A percentile compares a stretch with the other conserved stretches of the same genome.
These are phyloP conservation scores for Lophiotrema nucula DNA, from an alignment of 495 filamentous ascomycete species.

Conservation along the genomic window DNA sequence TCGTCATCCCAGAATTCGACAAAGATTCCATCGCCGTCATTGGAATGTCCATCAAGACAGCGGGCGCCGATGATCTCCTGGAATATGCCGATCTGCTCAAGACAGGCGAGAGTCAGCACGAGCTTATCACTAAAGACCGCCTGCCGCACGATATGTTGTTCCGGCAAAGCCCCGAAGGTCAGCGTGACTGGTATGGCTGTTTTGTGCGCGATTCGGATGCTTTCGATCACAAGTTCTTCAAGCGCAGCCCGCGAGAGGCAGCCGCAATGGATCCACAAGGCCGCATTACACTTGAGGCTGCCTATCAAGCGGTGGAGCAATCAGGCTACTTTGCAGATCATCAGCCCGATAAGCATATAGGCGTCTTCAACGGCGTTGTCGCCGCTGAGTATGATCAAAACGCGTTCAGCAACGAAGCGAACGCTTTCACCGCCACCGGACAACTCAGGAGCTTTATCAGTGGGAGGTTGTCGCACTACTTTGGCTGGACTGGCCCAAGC, in stretches of 20 bases:
- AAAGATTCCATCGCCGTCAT: neutral
- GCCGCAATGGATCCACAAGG: constrained; percentile 17
- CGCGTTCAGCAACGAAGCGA: neutral
- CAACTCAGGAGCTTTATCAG: neutral
- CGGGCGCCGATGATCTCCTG: constrained; percentile 49
- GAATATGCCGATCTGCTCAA: constrained; percentile 49
- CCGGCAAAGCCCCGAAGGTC: constrained; percentile 24
- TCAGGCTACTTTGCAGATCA: constrained; percentile 2
- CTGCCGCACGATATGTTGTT: constrained; percentile 41
- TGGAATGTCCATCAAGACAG: constrained; percentile 51
- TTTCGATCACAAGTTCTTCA: constrained; percentile 29
- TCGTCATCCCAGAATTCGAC: too few species aligned
- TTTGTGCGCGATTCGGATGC: constrained; percentile 3
- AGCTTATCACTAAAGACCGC: constrained; percentile 42
- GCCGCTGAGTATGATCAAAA: constrained; percentile 11
- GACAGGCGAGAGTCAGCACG: constrained; percentile 47
- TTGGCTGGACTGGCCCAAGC: constrained; percentile 16
- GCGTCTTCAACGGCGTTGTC: constrained; percentile 13
- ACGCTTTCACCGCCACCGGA: constrained; percentile 7
- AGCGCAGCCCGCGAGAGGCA: constrained; percentile 7
- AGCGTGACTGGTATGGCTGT: constrained; percentile 44
- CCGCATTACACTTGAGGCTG: constrained; percentile 8
- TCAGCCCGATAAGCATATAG: neutral
- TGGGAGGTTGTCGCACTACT: constrained; percentile 15
- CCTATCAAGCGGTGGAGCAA: constrained; percentile 9